Conservation (phyloP, 108 stramenopile species). For the Cylindrotheca fusiformis region DNA sequence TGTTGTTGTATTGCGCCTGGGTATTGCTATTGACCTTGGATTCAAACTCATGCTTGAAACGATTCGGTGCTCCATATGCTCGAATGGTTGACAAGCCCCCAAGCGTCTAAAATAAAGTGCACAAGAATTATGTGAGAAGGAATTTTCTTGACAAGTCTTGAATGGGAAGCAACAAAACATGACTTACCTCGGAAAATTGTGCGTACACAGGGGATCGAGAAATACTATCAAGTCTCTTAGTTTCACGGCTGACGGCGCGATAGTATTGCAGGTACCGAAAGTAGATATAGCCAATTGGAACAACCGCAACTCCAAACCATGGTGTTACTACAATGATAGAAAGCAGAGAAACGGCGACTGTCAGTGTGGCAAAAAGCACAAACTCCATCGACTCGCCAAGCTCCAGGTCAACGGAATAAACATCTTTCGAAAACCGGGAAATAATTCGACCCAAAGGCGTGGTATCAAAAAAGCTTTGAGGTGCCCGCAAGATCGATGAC, state of each 20-base stretch:
- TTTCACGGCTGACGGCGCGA: slow-evolving; percentile 68
- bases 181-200: slow-evolving; percentile 81
- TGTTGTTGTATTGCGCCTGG: slow-evolving; percentile 60
- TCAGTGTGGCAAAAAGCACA: slow-evolving; percentile 24
- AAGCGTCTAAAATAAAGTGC: slow-evolving; percentile 65
- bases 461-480: slow-evolving; percentile 89
- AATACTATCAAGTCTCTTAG: slow-evolving; percentile 86
- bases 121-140: too few relatives aligned
- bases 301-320: slow-evolving; percentile 34
- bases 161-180: too few relatives aligned
- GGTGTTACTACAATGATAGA: slow-evolving; percentile 46
- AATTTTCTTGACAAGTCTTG: too few relatives aligned
- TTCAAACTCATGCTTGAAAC: slow-evolving; percentile 61
- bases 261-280: slow-evolving; percentile 69
- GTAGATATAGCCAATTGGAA: slow-evolving; percentile 50
- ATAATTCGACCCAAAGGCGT: slow-evolving; percentile 91
- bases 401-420: slow-evolving; percentile 68
- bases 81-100: slow-evolving; percentile 89
- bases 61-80: slow-evolving; percentile 60
- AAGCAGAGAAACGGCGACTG: slow-evolving; percentile 45
- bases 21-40: slow-evolving; percentile 60
- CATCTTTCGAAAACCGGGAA: slow-evolving; percentile 79
- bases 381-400: slow-evolving; percentile 36
- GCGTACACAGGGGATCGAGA: slow-evolving; percentile 90
- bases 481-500: slow-evolving; percentile 71